Percentiles rank a stretch among this genome's conserved stretches.
These are phyloP conservation scores for Fusarium nygamai DNA, from an alignment of 2,329 filamentous ascomycete genomes.

Conservation along the genomic window DNA sequence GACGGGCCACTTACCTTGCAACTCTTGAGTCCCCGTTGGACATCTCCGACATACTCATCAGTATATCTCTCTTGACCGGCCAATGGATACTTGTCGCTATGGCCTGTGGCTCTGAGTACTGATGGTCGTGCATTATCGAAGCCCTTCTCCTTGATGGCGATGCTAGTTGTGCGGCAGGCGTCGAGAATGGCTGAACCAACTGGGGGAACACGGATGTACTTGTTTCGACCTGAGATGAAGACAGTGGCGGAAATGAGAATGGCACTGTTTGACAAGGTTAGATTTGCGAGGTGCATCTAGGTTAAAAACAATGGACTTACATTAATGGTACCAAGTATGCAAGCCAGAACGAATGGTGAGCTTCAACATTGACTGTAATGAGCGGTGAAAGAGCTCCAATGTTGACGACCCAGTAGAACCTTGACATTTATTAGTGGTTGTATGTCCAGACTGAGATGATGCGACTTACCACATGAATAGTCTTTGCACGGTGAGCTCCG, in stretches of 20 bases:
- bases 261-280: background rate
- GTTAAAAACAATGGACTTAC: background rate
- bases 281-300: background rate
- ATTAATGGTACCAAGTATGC: background rate
- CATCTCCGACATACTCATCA: conserved; percentile 3
- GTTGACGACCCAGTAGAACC: conserved; percentile 12
- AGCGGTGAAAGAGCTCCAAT: conserved; percentile 1
- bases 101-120: background rate
- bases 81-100: background rate
- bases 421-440: accelerated
- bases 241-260: background rate
- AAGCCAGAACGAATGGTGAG: background rate
- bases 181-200: conserved; percentile 6
- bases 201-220: background rate
- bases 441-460: accelerated
- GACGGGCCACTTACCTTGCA: background rate
- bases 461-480: background rate
- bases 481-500: background rate
- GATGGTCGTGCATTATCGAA: background rate
- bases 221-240: background rate
- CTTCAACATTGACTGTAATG: background rate
- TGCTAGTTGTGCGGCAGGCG: background rate
- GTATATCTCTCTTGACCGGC: background rate
- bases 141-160: background rate
- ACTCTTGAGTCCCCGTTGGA: conserved; percentile 4